phyloP scores from a whole-genome alignment of 768 basidiomycete species.

The Royoungia palumana region DNA sequence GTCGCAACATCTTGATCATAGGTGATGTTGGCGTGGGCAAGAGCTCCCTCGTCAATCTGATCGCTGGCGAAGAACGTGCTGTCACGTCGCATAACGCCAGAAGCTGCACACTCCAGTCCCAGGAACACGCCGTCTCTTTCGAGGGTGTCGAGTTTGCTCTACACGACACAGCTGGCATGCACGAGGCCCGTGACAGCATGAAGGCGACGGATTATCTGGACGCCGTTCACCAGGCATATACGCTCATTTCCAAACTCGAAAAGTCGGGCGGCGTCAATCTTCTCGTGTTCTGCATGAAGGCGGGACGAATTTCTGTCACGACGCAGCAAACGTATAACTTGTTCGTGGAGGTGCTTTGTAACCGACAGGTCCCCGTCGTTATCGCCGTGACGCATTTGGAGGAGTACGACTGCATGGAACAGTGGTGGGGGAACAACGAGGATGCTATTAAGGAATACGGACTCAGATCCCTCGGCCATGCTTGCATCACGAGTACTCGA shows the following conservation, averaged over 20 bases:
- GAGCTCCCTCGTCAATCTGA: slow-evolving; percentile 42
- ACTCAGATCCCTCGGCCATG: slow-evolving; percentile 36
- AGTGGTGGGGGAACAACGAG: slow-evolving; percentile 42
- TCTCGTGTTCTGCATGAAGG: slow-evolving; percentile 31
- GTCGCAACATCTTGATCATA: slow-evolving; percentile 26
- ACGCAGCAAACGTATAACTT: slow-evolving; percentile 31
- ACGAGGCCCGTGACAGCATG: slow-evolving; percentile 27
- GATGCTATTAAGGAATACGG: slow-evolving; percentile 28
- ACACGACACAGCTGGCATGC: slow-evolving; percentile 28
- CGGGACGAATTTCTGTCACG: slow-evolving; percentile 22
- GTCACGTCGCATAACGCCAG: slow-evolving; percentile 26
- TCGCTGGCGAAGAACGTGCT: slow-evolving; percentile 27
- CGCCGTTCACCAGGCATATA: slow-evolving; percentile 27
- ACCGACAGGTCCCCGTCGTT: slow-evolving; percentile 29
- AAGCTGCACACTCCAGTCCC: slow-evolving; percentile 36
- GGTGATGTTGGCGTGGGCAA: slow-evolving; percentile 34
- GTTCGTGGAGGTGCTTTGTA: slow-evolving; percentile 40
- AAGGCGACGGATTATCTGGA: slow-evolving; percentile 21
- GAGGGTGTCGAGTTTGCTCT: slow-evolving; percentile 18
- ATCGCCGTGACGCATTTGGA: slow-evolving; percentile 37
- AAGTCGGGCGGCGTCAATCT: slow-evolving; percentile 25
- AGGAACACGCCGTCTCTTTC: slow-evolving; percentile 18
- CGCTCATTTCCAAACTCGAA: slow-evolving; percentile 34
- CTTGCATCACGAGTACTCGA: slow-evolving; percentile 39
- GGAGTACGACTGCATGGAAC: slow-evolving; percentile 30